Percentiles rank a stretch among this genome's conserved stretches.
These are phyloP conservation scores for Trametes sanguinea DNA, from an alignment of 768 basidiomycete species.

Conservation along the genomic window DNA sequence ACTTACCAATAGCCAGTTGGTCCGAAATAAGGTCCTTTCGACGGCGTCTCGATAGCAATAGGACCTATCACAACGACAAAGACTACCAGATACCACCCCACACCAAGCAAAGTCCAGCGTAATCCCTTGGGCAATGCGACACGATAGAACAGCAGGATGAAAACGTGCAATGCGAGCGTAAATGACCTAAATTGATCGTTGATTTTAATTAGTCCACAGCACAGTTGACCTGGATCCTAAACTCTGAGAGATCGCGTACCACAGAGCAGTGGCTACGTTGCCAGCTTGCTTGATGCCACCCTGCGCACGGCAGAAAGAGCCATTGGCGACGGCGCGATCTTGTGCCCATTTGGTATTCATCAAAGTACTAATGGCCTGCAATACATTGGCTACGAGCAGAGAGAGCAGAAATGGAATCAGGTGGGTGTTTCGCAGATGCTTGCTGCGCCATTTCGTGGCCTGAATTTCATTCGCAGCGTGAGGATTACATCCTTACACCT, in stretches of 20 bases:
- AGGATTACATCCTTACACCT: not conserved
- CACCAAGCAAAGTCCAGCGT: constrained; percentile 32
- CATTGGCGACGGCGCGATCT: constrained; percentile 28
- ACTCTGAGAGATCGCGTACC: constrained; percentile 34
- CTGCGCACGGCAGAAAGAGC: constrained; percentile 33
- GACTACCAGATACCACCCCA: constrained; percentile 40
- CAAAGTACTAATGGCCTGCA: constrained; percentile 37
- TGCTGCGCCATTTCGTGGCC: constrained; percentile 23
- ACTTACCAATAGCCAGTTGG: constrained; percentile 45
- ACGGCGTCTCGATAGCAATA: constrained; percentile 35
- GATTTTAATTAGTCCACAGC: not conserved
- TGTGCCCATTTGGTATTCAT: constrained; percentile 35
- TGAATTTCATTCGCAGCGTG: not conserved
- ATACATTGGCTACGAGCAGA: constrained; percentile 34
- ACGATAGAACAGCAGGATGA: constrained; percentile 42
- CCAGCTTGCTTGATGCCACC: constrained; percentile 45
- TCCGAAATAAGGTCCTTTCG: constrained; percentile 46
- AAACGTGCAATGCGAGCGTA: constrained; percentile 36
- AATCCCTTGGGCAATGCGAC: constrained; percentile 1
- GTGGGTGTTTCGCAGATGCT: constrained; percentile 27
- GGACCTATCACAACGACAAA: constrained; percentile 42
- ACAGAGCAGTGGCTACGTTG: constrained; percentile 45
- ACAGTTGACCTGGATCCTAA: not conserved
- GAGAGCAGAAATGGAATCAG: constrained; percentile 35
- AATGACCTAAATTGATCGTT: constrained; percentile 30